Conservation (phyloP, 495 filamentous ascomycete genomes). For the Penicillium salamii region DNA sequence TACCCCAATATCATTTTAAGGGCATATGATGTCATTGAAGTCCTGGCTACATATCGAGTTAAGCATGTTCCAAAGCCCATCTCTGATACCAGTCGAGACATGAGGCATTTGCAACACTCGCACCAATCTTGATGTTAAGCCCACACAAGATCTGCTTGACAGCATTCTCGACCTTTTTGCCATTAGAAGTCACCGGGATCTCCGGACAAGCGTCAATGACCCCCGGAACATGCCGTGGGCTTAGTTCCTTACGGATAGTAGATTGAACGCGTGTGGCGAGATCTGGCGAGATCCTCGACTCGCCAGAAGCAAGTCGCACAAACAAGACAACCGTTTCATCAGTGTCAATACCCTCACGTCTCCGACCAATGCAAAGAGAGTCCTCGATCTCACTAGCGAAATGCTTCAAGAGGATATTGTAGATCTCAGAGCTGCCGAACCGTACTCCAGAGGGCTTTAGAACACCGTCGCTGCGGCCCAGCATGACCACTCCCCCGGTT, state of each 20-base stretch:
- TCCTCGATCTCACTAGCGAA: constrained; percentile 78
- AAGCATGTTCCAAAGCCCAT: constrained; percentile 57
- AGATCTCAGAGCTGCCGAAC: constrained; percentile 89
- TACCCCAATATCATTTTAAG: no score
- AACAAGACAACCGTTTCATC: constrained; percentile 90
- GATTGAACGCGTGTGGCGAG: constrained; percentile 59
- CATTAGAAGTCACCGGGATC: constrained; percentile 85
- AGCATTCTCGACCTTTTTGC: constrained; percentile 92
- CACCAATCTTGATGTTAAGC: constrained; percentile 76
- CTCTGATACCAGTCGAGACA: constrained; percentile 80
- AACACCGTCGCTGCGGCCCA: constrained; percentile 86
- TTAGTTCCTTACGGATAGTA: constrained; percentile 69
- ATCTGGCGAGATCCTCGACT: constrained; percentile 28
- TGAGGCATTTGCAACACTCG: constrained; percentile 79
- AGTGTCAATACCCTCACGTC: constrained; percentile 61
- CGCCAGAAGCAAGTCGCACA: constrained; percentile 59
- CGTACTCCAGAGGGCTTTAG: constrained; percentile 84
- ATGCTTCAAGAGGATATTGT: constrained; percentile 80
- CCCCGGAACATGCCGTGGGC: constrained; percentile 80
- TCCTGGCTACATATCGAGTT: no score
- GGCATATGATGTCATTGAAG: neutral
- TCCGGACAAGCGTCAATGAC: constrained; percentile 76
- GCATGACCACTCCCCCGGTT: constrained; percentile 79
- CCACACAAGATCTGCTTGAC: constrained; percentile 95
- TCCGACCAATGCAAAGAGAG: constrained; percentile 77